Conservation (phyloP, 2,329 filamentous ascomycete genomes). For the Tolypocladium paradoxum region DNA sequence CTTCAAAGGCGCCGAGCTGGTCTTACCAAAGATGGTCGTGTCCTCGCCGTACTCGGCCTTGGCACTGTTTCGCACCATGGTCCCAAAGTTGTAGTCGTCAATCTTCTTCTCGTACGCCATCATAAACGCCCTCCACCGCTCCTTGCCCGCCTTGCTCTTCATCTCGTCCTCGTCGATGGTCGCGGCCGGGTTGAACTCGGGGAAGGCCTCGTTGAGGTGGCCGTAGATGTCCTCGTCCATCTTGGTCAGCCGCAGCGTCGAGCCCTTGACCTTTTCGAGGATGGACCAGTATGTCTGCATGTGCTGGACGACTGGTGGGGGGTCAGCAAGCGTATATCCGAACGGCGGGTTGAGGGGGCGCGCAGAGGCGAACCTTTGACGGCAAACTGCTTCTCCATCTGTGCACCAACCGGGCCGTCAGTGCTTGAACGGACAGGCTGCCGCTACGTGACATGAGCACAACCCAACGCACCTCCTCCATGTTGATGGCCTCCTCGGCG, state of each 20-base stretch:
- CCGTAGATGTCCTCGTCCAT: constrained; percentile 91
- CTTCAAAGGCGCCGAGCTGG: neutral
- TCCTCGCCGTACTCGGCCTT: constrained; percentile 79
- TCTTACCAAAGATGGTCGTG: constrained; percentile 80
- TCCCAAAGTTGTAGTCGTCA: constrained; percentile 98
- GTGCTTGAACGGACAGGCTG: too few relatives aligned
- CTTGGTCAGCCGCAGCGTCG: constrained; percentile 81
- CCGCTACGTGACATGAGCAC: too few relatives aligned
- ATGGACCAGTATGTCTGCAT: constrained; percentile 96
- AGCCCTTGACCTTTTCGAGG: constrained; percentile 81
- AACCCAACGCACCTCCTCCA: constrained; percentile 39
- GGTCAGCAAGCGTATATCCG: neutral
- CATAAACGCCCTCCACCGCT: constrained; percentile 90
- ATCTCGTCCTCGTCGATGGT: constrained; percentile 85
- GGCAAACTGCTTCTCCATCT: constrained; percentile 99
- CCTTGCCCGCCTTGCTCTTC: constrained; percentile 96
- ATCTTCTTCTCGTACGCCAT: constrained; percentile 87
- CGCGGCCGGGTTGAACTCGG: constrained; percentile 75
- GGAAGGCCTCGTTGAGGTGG: constrained; percentile 79
- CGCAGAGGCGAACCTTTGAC: constrained; percentile 59
- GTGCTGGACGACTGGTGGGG: constrained; percentile 65
- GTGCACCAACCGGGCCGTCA: constrained; percentile 1
- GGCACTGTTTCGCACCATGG: constrained; percentile 71
- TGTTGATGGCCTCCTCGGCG: constrained; percentile 43
- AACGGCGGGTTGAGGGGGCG: neutral